phyloP scores from a whole-genome alignment of 2,329 filamentous ascomycete species.

The Dothiorella sarmentorum region DNA sequence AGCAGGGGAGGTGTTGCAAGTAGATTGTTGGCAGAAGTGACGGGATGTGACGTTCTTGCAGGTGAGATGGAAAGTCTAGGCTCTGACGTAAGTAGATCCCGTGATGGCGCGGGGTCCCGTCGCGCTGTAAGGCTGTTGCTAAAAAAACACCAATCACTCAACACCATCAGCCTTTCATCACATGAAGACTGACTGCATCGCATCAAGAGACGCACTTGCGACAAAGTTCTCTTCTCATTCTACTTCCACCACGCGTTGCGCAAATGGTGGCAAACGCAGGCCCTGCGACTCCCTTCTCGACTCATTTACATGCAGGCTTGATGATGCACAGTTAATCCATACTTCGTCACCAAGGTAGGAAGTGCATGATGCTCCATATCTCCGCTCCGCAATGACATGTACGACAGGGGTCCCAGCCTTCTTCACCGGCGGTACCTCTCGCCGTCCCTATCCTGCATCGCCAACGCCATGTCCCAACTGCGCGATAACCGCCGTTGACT shows the following conservation, averaged over 20 bases:
- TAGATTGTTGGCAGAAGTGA: constrained; percentile 4
- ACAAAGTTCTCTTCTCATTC: not conserved
- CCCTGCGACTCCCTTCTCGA: not conserved
- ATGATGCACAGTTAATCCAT: no score
- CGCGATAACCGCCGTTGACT: not conserved
- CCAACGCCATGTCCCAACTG: not conserved
- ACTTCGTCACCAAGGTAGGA: no score
- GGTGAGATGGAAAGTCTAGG: not conserved
- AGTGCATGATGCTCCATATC: no score
- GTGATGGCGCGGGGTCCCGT: constrained; percentile 1
- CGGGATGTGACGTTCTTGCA: constrained; percentile 5
- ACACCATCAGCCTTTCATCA: not conserved
- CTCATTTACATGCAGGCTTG: no score
- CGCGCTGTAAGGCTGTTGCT: not conserved
- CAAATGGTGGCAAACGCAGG: not conserved
- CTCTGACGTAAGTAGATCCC: not conserved
- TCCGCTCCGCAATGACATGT: not conserved
- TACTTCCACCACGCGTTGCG: not conserved
- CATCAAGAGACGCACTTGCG: not conserved
- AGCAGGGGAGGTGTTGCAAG: not conserved
- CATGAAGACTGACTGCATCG: not conserved
- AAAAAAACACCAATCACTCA: not conserved
- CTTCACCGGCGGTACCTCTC: not conserved
- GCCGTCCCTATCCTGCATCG: not conserved
- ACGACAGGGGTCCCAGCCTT: not conserved